Base-by-base conservation (phyloP, 208 protist genomes). In the Leishmania lainsoni region DNA sequence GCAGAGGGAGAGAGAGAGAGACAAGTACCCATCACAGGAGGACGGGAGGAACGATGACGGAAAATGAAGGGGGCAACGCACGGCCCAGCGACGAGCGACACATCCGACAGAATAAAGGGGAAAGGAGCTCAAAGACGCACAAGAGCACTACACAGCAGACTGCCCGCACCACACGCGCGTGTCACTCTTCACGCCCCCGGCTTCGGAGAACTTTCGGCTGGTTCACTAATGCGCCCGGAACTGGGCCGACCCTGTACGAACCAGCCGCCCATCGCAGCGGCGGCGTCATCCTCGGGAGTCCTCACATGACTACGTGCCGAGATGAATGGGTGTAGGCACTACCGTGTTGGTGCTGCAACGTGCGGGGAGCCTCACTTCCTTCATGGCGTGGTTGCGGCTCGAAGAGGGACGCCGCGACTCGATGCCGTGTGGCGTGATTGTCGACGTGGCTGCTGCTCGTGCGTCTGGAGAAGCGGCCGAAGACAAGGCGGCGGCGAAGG, bases 341-440 rank as follows among this genome's bases (percentile, higher is more conserved):
- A 42, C 45, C 42, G 26, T 80, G 68, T 56, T 35, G 68, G 48
- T 79, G 80, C 45, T 80, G 75, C 42, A 45, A 66, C 32, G 73
- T 71, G 5, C 35, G 48, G 14, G 35, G 51, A 16, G 42, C 45
- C 0, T 35, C 68, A 42, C 22, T 48, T 17, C 58, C 74, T 0
- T 42, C 17, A 32, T 29, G 66, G 45, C 29, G 68, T 20, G 56
- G 35, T 10, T 58, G 81, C 42, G 81, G 81, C 75, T 84, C 68
- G 81, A 84, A 32, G 69, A 76, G 4, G 81, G 75, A 58, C 81
- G 81, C 22, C 70, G 81, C 48, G 66, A 72, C 81, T 51, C 68
- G n/a, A 72, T 76, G 71, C 29, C 14, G 29, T 29, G 16, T 8
- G 71, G 71, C 29, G 51, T 35, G 51, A 2, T 54, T 10, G 51